Percentiles rank a stretch among this genome's conserved stretches.
Evolutionary conservation across 352 stramenopile species (phyloP).

Genomic region (Pythium rhizo-oryzae): DNA sequence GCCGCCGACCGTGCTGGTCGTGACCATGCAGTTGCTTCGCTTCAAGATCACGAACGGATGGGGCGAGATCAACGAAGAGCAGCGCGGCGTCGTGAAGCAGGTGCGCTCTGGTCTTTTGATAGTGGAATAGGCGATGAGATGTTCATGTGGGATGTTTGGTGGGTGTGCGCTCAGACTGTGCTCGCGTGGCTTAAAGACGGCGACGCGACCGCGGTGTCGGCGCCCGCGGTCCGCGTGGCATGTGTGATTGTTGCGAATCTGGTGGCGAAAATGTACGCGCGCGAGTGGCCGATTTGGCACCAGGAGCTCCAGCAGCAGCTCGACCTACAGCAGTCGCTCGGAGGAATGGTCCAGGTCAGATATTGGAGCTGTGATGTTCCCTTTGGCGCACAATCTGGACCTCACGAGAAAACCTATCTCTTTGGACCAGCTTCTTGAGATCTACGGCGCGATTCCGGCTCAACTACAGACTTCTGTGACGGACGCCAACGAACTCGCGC

Average conservation of each 20-base stretch:
- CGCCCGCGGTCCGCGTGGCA: slow-evolving; percentile 21
- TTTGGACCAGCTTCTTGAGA: slow-evolving; percentile 24
- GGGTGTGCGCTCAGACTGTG: slow-evolving; percentile 11
- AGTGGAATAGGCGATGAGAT: not conserved
- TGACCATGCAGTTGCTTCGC: slow-evolving; percentile 72
- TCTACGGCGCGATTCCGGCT: slow-evolving; percentile 30
- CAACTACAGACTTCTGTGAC: slow-evolving; percentile 4
- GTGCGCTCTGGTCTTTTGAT: slow-evolving; percentile 26
- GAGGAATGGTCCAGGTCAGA: slow-evolving; percentile 3
- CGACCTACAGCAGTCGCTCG: not conserved
- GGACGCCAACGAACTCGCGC: not conserved
- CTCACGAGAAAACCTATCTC: not conserved
- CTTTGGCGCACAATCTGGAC: too few species aligned
- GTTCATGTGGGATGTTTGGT: not conserved
- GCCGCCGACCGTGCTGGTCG: slow-evolving; percentile 47
- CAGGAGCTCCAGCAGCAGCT: slow-evolving; percentile 25
- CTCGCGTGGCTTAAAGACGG: slow-evolving; percentile 21
- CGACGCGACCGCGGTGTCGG: not conserved
- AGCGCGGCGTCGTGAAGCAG: slow-evolving; percentile 46
- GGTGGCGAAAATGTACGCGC: slow-evolving; percentile 25
- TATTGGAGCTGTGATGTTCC: too few species aligned
- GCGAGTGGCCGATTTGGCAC: slow-evolving; percentile 26
- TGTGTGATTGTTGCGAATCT: slow-evolving; percentile 29
- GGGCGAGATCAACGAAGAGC: slow-evolving; percentile 35
- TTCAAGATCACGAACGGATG: slow-evolving; percentile 66